Conservation (phyloP, 2,329 filamentous ascomycete species). For the Fusarium devonianum region DNA sequence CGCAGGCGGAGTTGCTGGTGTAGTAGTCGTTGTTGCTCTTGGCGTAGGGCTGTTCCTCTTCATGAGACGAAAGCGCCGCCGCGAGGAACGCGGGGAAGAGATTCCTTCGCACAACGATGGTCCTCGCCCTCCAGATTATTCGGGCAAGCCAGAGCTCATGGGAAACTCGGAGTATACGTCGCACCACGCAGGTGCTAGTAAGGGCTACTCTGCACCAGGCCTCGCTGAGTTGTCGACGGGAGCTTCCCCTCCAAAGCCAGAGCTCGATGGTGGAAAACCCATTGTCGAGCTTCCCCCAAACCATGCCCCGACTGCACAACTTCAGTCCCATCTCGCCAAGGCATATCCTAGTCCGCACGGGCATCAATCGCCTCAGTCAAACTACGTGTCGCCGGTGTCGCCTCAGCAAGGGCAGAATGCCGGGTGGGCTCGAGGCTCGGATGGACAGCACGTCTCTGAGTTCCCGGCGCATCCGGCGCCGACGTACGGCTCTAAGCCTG, state of each 20-base stretch:
- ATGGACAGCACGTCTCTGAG: slow-evolving; percentile 28
- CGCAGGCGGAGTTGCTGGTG: slow-evolving; percentile 42
- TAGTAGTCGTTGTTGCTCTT: slow-evolving; percentile 37
- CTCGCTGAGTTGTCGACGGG: slow-evolving; percentile 33
- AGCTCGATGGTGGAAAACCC: slow-evolving; percentile 33
- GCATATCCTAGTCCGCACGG: slow-evolving; percentile 26
- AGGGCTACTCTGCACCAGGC: slow-evolving; percentile 9
- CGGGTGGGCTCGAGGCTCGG: slow-evolving; percentile 19
- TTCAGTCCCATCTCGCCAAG: slow-evolving; percentile 34
- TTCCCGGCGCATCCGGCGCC: slow-evolving; percentile 17
- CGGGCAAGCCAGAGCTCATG: slow-evolving; percentile 47
- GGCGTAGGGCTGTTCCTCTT: slow-evolving; percentile 47
- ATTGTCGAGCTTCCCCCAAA: slow-evolving; percentile 35
- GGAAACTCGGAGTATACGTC: slow-evolving; percentile 22
- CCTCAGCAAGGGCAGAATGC: slow-evolving; percentile 30
- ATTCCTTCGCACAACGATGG: slow-evolving; percentile 26
- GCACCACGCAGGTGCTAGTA: slow-evolving; percentile 3
- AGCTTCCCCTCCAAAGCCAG: slow-evolving; percentile 39
- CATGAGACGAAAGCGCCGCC: slow-evolving; percentile 46
- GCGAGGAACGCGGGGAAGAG: slow-evolving; percentile 31
- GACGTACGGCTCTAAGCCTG: slow-evolving; percentile 25
- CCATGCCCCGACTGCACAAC: slow-evolving; percentile 39
- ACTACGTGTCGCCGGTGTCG: slow-evolving; percentile 17
- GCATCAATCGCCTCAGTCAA: slow-evolving; percentile 30
- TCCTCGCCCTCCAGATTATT: slow-evolving; percentile 30